Conservation (phyloP, 495 filamentous ascomycete genomes). For the Penicillium cosmopolitanum region DNA sequence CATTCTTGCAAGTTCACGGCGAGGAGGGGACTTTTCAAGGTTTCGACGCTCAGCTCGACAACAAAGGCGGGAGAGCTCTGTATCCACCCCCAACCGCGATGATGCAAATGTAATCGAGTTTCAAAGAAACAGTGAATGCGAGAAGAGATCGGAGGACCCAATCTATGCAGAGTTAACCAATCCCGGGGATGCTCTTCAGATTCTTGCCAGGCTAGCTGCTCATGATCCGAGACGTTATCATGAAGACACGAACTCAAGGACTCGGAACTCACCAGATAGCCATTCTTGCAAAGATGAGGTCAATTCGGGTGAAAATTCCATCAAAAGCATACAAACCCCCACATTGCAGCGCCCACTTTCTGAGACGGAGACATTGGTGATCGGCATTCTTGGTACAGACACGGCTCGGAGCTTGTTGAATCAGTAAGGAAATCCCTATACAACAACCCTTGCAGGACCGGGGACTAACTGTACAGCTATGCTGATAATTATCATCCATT, state of each 20-base stretch:
- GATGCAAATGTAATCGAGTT: not conserved
- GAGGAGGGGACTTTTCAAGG: slow-evolving; percentile 6
- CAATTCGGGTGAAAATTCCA: not conserved
- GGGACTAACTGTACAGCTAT: not conserved
- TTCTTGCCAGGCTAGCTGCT: slow-evolving; percentile 8
- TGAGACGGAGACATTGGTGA: slow-evolving; percentile 12
- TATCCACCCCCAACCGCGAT: not conserved
- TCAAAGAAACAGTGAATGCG: not conserved
- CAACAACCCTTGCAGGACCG: not conserved
- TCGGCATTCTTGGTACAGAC: slow-evolving; percentile 8
- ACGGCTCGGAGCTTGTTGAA: slow-evolving; percentile 2
- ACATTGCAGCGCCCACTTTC: not conserved
- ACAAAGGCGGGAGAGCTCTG: not conserved
- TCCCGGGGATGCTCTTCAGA: slow-evolving; percentile 10
- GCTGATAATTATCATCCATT: slow-evolving; percentile 10
- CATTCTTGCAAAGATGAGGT: not conserved
- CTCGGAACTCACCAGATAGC: not conserved
- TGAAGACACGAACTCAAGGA: not conserved
- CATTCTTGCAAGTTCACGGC: slow-evolving; percentile 3
- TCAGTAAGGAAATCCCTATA: not conserved
- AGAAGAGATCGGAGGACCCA: not conserved
- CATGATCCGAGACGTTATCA: not conserved
- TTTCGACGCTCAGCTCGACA: not conserved
- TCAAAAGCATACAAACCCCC: not conserved
- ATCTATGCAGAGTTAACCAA: slow-evolving; percentile 11